Conservation (phyloP, 805 yeast species). For the Myxozyma neglecta region DNA sequence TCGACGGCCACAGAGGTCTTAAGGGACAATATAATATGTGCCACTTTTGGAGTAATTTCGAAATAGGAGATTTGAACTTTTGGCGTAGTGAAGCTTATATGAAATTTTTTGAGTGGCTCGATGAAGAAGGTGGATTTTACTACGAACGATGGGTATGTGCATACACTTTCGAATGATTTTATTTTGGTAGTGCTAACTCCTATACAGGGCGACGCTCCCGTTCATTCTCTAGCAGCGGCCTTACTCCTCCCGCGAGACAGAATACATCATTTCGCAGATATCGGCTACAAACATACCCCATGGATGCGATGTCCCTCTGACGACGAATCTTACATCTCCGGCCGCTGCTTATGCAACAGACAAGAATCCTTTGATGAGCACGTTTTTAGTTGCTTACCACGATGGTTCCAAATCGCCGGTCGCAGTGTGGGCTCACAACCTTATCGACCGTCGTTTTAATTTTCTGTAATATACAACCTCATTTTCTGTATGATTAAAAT, state of each 20-base stretch:
- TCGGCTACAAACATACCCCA: conserved; percentile 59
- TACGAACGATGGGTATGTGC: conserved; percentile 81
- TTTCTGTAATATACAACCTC: neutral
- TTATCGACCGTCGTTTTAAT: conserved; percentile 9
- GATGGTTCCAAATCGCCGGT: conserved; percentile 33
- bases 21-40: conserved; percentile 64
- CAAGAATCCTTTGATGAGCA: conserved; percentile 33
- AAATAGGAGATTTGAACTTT: conserved; percentile 60
- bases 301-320: conserved; percentile 42
- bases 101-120: conserved; percentile 57
- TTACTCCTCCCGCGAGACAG: conserved; percentile 52
- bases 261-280: conserved; percentile 60
- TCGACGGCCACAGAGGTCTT: conserved; percentile 64
- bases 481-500: too few relatives aligned
- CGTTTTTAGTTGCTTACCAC: conserved; percentile 33
- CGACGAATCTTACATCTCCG: conserved; percentile 29
- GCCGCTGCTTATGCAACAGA: conserved; percentile 31
- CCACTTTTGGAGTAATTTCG: conserved; percentile 82
- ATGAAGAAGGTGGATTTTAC: conserved; percentile 64
- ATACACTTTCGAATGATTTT: conserved; percentile 52
- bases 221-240: conserved; percentile 65
- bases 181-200: neutral
- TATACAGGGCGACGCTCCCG: conserved; percentile 63
- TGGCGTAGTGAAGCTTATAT: conserved; percentile 57
- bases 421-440: conserved; percentile 31